A percentile compares a stretch with the other conserved stretches of the same genome.
Evolutionary conservation across 2,329 filamentous ascomycete genomes (phyloP).

Genomic region (Neofusicoccum umdonicola): DNA sequence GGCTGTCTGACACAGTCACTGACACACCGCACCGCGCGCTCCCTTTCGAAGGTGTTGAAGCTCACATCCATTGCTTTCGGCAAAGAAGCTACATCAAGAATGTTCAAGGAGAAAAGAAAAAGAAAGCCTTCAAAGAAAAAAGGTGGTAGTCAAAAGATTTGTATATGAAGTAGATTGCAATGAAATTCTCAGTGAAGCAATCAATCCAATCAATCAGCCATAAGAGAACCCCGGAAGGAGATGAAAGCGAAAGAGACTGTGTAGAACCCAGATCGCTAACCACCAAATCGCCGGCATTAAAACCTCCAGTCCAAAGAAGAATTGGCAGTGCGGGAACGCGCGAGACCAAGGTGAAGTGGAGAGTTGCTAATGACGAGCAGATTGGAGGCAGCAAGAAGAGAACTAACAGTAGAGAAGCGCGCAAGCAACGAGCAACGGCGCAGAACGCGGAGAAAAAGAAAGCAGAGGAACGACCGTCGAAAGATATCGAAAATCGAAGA

Average conservation of each 20-base stretch:
- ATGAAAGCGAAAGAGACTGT: not conserved
- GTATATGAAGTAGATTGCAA: conserved; percentile 4
- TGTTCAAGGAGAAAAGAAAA: not conserved
- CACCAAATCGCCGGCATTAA: conserved; percentile 11
- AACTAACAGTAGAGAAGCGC: not conserved
- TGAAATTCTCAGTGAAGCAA: not conserved
- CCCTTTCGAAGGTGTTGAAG: not conserved
- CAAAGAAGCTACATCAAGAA: conserved; percentile 5
- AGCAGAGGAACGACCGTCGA: not conserved
- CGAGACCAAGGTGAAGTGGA: not conserved
- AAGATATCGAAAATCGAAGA: not conserved
- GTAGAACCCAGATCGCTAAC: not conserved
- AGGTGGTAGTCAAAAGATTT: not conserved
- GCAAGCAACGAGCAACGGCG: not conserved
- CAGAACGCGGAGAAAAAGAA: not conserved
- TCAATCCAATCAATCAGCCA: not conserved
- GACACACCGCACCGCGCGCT: not conserved
- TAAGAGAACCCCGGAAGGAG: not conserved
- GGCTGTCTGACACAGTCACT: not conserved
- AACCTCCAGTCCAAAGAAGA: not conserved
- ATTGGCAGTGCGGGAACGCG: not conserved
- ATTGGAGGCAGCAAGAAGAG: not conserved
- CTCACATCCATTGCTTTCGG: not conserved
- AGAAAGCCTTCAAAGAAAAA: not conserved
- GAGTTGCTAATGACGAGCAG: not conserved